Percentiles rank a stretch among this genome's conserved stretches.
These are phyloP conservation scores for Bacterosira constricta DNA, from an alignment of 108 stramenopile genomes.

Conservation along the genomic window DNA sequence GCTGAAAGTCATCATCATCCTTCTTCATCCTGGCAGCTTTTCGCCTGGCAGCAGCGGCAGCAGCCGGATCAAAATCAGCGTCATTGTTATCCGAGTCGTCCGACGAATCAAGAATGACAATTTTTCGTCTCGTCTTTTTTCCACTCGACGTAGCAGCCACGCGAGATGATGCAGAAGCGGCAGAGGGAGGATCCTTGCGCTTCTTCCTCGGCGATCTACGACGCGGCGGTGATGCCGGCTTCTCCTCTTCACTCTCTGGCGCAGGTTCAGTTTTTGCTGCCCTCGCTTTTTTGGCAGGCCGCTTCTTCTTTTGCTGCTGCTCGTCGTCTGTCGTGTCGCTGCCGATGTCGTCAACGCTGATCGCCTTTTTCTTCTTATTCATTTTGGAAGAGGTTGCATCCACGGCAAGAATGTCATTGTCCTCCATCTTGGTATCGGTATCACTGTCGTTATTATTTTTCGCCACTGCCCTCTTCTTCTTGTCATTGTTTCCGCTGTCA, in stretches of 20 bases:
- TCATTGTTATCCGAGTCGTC: conserved; percentile 25
- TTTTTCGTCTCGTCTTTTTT: neutral
- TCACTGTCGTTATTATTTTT: too few species aligned
- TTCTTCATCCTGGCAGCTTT: neutral
- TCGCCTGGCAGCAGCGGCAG: too few species aligned
- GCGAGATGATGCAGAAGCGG: neutral
- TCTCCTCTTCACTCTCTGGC: neutral
- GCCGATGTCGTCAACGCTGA: too few species aligned
- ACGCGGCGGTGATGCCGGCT: neutral
- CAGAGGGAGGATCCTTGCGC: neutral
- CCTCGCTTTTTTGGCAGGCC: neutral
- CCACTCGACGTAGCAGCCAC: neutral
- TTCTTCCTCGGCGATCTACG: neutral
- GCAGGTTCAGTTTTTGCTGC: neutral
- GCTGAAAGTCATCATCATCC: conserved; percentile 1
- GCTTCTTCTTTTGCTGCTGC: too few species aligned
- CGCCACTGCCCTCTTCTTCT: too few species aligned
- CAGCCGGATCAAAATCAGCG: neutral
- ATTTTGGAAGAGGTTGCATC: too few species aligned
- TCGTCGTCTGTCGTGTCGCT: too few species aligned
- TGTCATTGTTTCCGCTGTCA: too few species aligned
- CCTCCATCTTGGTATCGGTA: too few species aligned
- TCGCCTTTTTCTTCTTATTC: too few species aligned
- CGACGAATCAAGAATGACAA: neutral
- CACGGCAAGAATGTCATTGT: too few species aligned